Conservation (phyloP, 1,284 basidiomycete genomes). For the Testicularia cyperi region DNA sequence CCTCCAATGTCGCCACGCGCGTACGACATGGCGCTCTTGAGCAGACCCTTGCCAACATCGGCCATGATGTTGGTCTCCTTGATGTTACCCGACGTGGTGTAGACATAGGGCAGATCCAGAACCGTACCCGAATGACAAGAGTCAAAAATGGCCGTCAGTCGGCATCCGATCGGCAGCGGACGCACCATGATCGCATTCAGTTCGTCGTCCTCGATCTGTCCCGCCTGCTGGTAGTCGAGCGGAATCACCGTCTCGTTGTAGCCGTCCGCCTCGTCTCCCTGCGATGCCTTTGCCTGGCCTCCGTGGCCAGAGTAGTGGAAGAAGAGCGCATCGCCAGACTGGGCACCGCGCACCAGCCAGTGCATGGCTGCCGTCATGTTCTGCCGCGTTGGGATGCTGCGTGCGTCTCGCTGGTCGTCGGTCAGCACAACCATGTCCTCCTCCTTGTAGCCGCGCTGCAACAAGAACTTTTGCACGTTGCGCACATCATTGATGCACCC, state of each 20-base stretch:
- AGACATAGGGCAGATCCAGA: conserved; percentile 62
- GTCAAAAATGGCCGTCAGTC: conserved; percentile 37
- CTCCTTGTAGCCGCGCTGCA: conserved; percentile 54
- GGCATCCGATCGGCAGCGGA: conserved; percentile 48
- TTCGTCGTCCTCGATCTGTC: conserved; percentile 60
- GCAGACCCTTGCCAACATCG: conserved; percentile 55
- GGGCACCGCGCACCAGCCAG: conserved; percentile 56
- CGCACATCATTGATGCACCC: conserved; percentile 60
- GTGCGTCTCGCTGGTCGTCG: conserved; percentile 48
- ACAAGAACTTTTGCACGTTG: conserved; percentile 57
- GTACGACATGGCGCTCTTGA: conserved; percentile 69
- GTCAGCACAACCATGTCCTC: conserved; percentile 60
- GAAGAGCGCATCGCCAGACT: conserved; percentile 58
- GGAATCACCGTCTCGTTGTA: conserved; percentile 60
- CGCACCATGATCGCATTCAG: conserved; percentile 58
- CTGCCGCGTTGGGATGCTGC: conserved; percentile 56
- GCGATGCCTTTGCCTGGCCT: conserved; percentile 55
- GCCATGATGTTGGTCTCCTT: conserved; percentile 76
- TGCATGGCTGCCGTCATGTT: conserved; percentile 60
- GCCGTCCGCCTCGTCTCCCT: conserved; percentile 59
- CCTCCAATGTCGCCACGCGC: conserved; percentile 76
- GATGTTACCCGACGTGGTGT: conserved; percentile 87
- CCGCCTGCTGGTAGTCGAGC: conserved; percentile 53
- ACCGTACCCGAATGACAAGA: conserved; percentile 60
- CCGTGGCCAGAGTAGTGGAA: conserved; percentile 59